phyloP scores from a whole-genome alignment of 2,329 filamentous ascomycete species.

The Davidsoniella eucalypti region DNA sequence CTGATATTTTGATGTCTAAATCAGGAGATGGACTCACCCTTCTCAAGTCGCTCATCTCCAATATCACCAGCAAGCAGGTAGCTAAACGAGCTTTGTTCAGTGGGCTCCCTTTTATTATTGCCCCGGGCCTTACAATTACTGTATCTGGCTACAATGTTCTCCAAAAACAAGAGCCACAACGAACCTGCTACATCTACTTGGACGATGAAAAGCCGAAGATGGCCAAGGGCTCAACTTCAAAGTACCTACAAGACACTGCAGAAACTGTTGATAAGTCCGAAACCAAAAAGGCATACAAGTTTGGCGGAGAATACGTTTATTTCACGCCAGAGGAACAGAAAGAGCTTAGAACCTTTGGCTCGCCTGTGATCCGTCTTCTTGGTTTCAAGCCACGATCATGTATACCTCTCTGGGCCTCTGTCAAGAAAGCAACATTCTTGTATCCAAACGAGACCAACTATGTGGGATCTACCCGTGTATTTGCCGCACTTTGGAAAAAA shows the following conservation, averaged over 20 bases:
- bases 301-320: constrained; percentile 75
- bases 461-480: constrained; percentile 82
- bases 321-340: constrained; percentile 77
- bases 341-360: constrained; percentile 60
- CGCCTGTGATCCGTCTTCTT: constrained; percentile 70
- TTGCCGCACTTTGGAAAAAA: constrained; percentile 80
- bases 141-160: constrained; percentile 87
- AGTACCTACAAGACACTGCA: constrained; percentile 62
- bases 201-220: constrained; percentile 76
- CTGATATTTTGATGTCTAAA: constrained; percentile 43
- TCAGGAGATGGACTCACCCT: constrained; percentile 62
- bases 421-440: constrained; percentile 78
- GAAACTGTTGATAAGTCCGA: constrained; percentile 64
- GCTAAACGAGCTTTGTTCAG: constrained; percentile 76
- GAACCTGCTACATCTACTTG: constrained; percentile 77
- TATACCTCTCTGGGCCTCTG: constrained; percentile 68
- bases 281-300: constrained; percentile 85
- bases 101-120: constrained; percentile 73
- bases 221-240: constrained; percentile 54
- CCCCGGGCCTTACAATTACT: constrained; percentile 68
- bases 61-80: constrained; percentile 78
- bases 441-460: constrained; percentile 85
- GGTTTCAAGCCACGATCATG: constrained; percentile 74
- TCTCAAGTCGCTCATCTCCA: constrained; percentile 64
- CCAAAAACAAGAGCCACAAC: constrained; percentile 64